These are phyloP conservation scores for Sphagnum contortum DNA, from an alignment of 225 moss, liverwort and hornwort species.

Conservation along the genomic window DNA sequence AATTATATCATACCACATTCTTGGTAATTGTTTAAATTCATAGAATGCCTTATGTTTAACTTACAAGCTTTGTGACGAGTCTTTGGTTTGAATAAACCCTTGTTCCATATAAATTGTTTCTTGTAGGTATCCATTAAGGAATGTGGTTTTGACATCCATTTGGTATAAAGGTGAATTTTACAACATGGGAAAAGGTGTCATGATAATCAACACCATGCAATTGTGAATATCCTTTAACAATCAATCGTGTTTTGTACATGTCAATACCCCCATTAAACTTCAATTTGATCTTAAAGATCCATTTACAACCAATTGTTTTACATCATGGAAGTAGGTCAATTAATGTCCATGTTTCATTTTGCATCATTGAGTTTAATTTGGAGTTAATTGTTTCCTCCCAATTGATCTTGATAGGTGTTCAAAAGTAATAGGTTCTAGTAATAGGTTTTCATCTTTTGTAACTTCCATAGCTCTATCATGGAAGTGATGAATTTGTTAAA, in stretches of 20 bases:
- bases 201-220: neutral
- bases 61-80: neutral
- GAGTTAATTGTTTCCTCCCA: neutral
- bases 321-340: neutral
- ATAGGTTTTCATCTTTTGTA: no score
- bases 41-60: neutral
- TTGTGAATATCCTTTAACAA: conserved; percentile 2
- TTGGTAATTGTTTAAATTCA: neutral
- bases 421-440: no score
- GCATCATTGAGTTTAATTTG: neutral
- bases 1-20: neutral
- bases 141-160: neutral
- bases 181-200: conserved; percentile 3
- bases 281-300: conserved; percentile 2
- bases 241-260: neutral
- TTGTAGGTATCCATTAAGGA: neutral
- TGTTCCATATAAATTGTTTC: neutral
- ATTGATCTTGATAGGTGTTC: neutral
- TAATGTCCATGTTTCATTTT: neutral
- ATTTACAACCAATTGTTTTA: neutral
- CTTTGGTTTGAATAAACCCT: neutral
- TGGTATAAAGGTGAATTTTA: neutral
- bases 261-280: neutral
- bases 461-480: no score
- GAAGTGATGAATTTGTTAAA: no score